These are phyloP conservation scores for Ceratobasidium theobromae DNA, from an alignment of 1,284 basidiomycete genomes.

Conservation along the genomic window DNA sequence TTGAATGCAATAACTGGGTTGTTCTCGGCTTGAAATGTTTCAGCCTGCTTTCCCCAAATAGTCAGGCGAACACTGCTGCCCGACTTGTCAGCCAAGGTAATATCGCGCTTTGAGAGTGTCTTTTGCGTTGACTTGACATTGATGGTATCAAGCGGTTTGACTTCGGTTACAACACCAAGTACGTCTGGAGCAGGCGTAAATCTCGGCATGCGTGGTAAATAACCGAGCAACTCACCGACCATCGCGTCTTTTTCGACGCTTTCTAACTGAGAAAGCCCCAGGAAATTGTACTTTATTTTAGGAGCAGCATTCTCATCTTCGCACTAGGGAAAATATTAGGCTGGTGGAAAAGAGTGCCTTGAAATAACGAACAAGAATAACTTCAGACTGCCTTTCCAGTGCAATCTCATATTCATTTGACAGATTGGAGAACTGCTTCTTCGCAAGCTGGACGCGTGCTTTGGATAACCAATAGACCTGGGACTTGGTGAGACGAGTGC, in stretches of 20 bases:
- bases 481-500: background rate
- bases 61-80: slow-evolving; percentile 83
- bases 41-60: slow-evolving; percentile 95
- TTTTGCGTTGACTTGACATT: slow-evolving; percentile 71
- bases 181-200: slow-evolving; percentile 61
- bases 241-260: slow-evolving; percentile 71
- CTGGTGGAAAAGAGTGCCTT: background rate
- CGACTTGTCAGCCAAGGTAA: slow-evolving; percentile 85
- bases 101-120: slow-evolving; percentile 80
- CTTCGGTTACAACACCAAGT: slow-evolving; percentile 80
- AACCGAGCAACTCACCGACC: slow-evolving; percentile 57
- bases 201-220: slow-evolving; percentile 42
- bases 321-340: slow-evolving; percentile 55
- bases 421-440: slow-evolving; percentile 94
- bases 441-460: slow-evolving; percentile 90
- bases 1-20: slow-evolving; percentile 89
- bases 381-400: slow-evolving; percentile 81
- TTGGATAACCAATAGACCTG: slow-evolving; percentile 80
- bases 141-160: slow-evolving; percentile 67
- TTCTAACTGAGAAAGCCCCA: slow-evolving; percentile 65
- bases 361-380: slow-evolving; percentile 42
- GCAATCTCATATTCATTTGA: slow-evolving; percentile 93
- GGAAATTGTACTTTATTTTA: slow-evolving; percentile 80
- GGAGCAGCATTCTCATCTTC: slow-evolving; percentile 75
- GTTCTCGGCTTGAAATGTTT: slow-evolving; percentile 64